Conservation (phyloP, 2,329 filamentous ascomycete genomes). For the Teratosphaeriaceae sp. region DNA sequence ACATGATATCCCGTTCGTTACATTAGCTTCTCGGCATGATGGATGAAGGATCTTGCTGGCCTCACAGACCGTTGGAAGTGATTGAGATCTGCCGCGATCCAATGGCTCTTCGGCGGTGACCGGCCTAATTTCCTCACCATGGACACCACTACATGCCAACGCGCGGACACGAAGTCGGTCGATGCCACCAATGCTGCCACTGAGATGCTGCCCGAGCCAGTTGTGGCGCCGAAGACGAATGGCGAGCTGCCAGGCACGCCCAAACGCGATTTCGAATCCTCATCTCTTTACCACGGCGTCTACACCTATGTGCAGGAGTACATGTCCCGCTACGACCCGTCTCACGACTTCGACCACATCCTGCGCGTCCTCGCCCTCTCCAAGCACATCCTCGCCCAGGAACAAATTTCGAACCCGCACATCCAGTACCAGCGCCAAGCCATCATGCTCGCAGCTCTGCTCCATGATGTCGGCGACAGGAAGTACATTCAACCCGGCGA, state of each 20-base stretch:
- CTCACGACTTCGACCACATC: conserved; percentile 84
- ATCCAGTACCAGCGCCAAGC: conserved; percentile 23
- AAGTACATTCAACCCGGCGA: conserved; percentile 57
- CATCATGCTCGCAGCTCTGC: conserved; percentile 39
- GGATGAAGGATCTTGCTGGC: no score
- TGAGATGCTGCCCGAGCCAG: neutral
- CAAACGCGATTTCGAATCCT: conserved; percentile 23
- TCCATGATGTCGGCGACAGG: conserved; percentile 85
- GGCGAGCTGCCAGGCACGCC: neutral
- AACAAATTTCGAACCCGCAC: conserved; percentile 17
- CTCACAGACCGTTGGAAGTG: no score
- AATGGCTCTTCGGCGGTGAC: no score
- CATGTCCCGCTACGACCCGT: conserved; percentile 74
- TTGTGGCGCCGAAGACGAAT: neutral
- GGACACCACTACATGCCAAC: no score
- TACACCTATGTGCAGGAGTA: conserved; percentile 60
- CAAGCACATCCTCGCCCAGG: conserved; percentile 44
- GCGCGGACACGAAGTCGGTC: no score
- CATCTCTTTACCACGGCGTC: conserved; percentile 25
- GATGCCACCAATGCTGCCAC: no score
- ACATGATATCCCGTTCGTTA: no score
- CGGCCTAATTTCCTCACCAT: no score
- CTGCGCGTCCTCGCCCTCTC: conserved; percentile 68
- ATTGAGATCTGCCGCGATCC: no score
- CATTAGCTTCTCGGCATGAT: no score